phyloP scores from a whole-genome alignment of 257 asterid species.

The Catharanthus roseus region DNA sequence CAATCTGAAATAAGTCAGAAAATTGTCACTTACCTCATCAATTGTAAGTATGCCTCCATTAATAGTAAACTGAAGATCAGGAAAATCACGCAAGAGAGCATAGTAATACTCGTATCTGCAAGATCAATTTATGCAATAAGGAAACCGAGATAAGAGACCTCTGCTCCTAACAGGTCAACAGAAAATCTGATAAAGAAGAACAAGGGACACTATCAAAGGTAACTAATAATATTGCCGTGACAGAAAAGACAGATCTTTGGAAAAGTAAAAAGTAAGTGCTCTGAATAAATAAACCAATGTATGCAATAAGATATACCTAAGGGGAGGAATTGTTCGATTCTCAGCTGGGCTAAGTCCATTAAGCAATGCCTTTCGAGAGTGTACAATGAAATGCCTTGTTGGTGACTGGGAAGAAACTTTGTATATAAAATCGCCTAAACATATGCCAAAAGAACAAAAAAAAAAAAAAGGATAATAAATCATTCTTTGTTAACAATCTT shows the following conservation, averaged over 20 bases:
- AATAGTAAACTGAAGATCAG: conserved; percentile 79
- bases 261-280: background rate
- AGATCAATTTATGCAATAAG: background rate
- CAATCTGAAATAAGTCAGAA: background rate
- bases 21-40: conserved; percentile 55
- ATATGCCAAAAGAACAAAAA: conserved; percentile 19
- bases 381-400: conserved; percentile 81
- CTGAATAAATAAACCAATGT: conserved; percentile 2
- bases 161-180: background rate
- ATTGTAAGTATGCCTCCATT: conserved; percentile 90
- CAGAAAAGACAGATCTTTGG: background rate
- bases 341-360: conserved; percentile 92
- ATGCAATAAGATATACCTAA: conserved; percentile 46
- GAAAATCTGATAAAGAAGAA: conserved; percentile 7
- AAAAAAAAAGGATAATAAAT: conserved; percentile 9
- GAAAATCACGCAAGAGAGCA: conserved; percentile 96
- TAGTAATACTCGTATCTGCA: conserved; percentile 89
- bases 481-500: conserved; percentile 10
- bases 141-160: background rate
- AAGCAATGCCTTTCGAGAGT: conserved; percentile 92
- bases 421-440: conserved; percentile 87
- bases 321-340: conserved; percentile 85
- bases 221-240: background rate
- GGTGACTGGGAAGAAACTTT: conserved; percentile 94
- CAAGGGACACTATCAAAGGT: conserved; percentile 10